Percentiles rank a stretch among this genome's conserved stretches.
These are phyloP conservation scores for Luffa acutangula DNA, from an alignment of 306 rosid species.

Conservation along the genomic window DNA sequence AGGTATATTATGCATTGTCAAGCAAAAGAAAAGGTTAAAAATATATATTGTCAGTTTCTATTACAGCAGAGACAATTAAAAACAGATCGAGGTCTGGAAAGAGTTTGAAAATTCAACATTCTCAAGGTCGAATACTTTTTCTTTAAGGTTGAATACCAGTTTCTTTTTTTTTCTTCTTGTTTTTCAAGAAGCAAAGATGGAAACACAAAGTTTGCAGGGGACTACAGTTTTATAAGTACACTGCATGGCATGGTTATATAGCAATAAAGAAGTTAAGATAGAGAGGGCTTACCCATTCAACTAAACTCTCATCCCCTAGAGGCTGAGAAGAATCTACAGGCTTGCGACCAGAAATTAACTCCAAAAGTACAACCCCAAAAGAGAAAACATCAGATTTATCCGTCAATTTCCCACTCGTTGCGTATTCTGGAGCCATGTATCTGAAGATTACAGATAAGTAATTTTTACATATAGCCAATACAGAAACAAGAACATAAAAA, in stretches of 20 bases:
- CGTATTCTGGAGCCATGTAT: constrained; percentile 99
- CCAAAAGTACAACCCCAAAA: constrained; percentile 87
- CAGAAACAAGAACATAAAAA: background rate
- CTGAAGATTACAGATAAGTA: constrained; percentile 29
- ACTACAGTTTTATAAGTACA: background rate
- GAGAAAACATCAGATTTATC: constrained; percentile 97
- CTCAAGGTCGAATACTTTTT: background rate
- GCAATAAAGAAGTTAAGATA: background rate
- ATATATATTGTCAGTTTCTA: background rate
- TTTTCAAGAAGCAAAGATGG: background rate
- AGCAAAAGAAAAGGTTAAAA: background rate
- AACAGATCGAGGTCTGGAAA: background rate
- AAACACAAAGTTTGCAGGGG: background rate
- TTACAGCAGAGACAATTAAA: background rate
- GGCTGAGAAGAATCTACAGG: constrained; percentile 97
- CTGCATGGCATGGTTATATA: background rate
- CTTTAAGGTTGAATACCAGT: background rate
- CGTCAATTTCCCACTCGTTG: constrained; percentile 94
- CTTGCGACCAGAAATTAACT: constrained; percentile 89
- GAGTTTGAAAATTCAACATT: background rate
- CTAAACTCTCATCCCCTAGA: constrained; percentile 86
- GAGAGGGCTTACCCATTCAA: constrained; percentile 75
- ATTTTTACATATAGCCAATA: background rate
- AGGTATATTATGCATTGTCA: background rate
- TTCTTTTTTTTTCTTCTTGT: background rate